Conservation (phyloP, 495 filamentous ascomycete species). For the Podospora fimiseda region DNA sequence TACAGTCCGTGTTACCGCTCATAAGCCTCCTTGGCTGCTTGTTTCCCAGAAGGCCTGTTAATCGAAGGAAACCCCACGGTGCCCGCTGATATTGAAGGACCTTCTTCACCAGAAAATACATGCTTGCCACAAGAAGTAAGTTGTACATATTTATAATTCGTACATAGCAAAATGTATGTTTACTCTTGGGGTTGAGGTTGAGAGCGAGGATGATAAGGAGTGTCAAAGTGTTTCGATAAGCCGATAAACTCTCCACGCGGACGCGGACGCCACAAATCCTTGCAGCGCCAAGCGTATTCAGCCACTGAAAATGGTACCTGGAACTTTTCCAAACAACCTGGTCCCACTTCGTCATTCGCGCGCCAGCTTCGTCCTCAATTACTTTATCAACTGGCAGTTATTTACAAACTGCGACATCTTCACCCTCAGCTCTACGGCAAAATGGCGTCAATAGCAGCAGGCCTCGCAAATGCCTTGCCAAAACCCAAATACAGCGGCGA, state of each 20-base stretch:
- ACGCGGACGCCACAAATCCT: background rate
- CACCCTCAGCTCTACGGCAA: constrained; percentile 4
- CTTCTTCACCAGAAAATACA: no score
- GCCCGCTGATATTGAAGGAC: no score
- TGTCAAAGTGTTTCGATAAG: no score
- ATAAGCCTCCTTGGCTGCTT: no score
- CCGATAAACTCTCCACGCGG: background rate
- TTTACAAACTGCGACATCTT: background rate
- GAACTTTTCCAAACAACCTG: constrained; percentile 19
- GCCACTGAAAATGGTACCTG: constrained; percentile 16
- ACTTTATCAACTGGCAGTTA: background rate
- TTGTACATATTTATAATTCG: no score
- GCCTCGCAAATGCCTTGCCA: constrained; percentile 75
- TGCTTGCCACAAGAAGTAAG: no score
- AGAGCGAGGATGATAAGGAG: no score
- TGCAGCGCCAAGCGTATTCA: constrained; percentile 1
- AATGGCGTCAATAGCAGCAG: constrained; percentile 68
- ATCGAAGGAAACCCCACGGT: no score
- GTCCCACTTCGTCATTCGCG: constrained; percentile 17
- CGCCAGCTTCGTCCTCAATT: constrained; percentile 1
- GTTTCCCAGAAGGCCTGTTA: no score
- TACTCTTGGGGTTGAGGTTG: no score
- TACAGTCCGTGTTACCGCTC: no score
- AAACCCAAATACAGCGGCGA: constrained; percentile 85
- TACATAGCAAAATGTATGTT: no score